Base-by-base conservation (phyloP, 2,329 filamentous ascomycete genomes). In the Ceratocystiopsis minuta region DNA sequence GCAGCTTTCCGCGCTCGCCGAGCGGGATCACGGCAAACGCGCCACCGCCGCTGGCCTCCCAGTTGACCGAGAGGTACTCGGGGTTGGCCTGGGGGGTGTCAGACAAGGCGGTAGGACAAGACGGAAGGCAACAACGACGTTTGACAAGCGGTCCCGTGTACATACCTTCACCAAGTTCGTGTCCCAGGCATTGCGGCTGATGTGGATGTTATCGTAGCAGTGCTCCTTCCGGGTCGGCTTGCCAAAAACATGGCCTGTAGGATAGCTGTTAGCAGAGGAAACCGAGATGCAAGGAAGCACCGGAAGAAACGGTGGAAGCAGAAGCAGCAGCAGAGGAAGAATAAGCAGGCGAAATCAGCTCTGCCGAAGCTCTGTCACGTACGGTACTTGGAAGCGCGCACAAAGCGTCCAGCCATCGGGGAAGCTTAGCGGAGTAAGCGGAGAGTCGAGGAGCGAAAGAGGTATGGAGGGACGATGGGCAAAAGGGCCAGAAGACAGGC, bases 131-230 rank as follows among this genome's bases (percentile, higher is more conserved):
- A 28, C 24, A 6, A 28, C 6, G 6, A 10, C 24, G 24, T 28
- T 10, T 6, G 24, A 28, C 24, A 28, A 28, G 6, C 7, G 11
- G 24, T 10, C 24, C 24, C 7, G 16, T 11, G 15, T 4, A 33
- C 70, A 60, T 61, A 92, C 86, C 80, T 96, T 96, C 65, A 96
- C 74, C 57, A 98, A 68, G 66, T 98, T 98, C 55, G 87, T 95
- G 62, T 98, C 90, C 90, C 90, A 98, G 43, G 90, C 90, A 77
- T 98, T 98, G 63, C 81, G 84, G 57, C 86, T 95, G 62, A 98
- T 85, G 59, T 85, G 84, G 52, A 98, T 68, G 63, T 96, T 96
- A 63, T 98, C 90, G 66, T 96, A 98, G 70, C 87, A 95, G 72
- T 84, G 83, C 61, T 98, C 90, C 74, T 94, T 95, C 64, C 84